Base-by-base conservation (phyloP, 2,329 filamentous ascomycete genomes). In the Ophiostoma australiae region DNA sequence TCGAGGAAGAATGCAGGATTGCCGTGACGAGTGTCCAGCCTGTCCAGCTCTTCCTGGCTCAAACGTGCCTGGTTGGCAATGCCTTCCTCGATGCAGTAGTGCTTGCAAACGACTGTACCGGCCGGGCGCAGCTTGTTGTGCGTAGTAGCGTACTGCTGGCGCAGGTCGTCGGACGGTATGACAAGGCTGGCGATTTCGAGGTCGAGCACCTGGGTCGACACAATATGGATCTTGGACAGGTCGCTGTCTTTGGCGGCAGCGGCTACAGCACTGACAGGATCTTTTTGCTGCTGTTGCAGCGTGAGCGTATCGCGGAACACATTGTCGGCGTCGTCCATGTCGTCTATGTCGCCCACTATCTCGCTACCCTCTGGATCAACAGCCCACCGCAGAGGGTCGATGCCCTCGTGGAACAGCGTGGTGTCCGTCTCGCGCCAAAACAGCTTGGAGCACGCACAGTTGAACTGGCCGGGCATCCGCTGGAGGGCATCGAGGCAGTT, bases 381-480 rank as follows among this genome's bases (percentile, higher is more conserved):
- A 72, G 17, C 72, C 74, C 20, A 78, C 76, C 10, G 74, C 15
- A 78, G 76, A 8, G 72, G 72, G n/a, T 75, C 73, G 10, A 75
- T 37, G 55, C 41, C 75, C 69, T 70, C 77, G 58, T 74, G 74
- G 65, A 75, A 76, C 3, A 74, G 70, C 10, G 77, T 75, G 4
- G 79, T 72, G 4, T 78, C 72, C 0, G 76, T 74, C 13, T 76
- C 71, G 5, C 79, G 76, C 67, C 85, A 87, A 76, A 91, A 92
- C 0, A 96, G 81, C 11, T 85, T 86, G 1, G 88, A 88, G 68
- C 90, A 90, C 0, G 91, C 90, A n/a, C 84, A 82, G 78, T 96
- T 96, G 83, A 97, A 97, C 13, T 86, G 80, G 0, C 94, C 94
- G 0, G 94, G 93, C 6, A 96, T 82, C 1, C 79, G 78, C 1